Percentiles rank a stretch among this genome's conserved stretches.
These are phyloP conservation scores for Ormosia semicastrata DNA, from an alignment of 306 rosid species.

Conservation along the genomic window DNA sequence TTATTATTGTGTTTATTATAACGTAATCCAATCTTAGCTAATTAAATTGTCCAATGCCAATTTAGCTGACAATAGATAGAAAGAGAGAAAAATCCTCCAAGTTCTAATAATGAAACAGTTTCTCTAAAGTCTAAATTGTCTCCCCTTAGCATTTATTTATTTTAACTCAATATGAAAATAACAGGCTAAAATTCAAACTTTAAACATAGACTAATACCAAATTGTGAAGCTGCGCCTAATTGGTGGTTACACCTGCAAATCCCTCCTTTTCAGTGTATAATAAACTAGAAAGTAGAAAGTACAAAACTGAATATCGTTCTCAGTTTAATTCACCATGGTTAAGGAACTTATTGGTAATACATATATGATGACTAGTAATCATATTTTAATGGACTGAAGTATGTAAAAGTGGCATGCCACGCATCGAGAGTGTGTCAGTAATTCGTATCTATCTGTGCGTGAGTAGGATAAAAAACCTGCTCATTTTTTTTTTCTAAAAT, in stretches of 20 bases:
- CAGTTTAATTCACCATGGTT: background rate
- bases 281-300: background rate
- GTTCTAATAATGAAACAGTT: background rate
- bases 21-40: background rate
- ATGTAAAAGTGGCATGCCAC: slow-evolving; percentile 20
- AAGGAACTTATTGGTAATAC: background rate
- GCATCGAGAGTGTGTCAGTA: background rate
- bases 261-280: background rate
- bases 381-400: slow-evolving; percentile 1
- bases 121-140: background rate
- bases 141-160: background rate
- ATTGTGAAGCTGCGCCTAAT: background rate
- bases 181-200: background rate
- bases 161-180: no score
- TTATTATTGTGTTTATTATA: background rate
- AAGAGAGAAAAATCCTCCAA: background rate
- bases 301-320: background rate
- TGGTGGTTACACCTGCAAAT: slow-evolving; percentile 24
- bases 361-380: background rate
- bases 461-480: background rate
- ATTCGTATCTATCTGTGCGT: background rate
- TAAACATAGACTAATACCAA: background rate
- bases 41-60: background rate
- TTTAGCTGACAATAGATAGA: no score
- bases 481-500: no score